Percentiles rank a stretch among this genome's conserved stretches.
Conservation (phyloP, 2,329 filamentous ascomycete species). For the Fusarium luffae region DNA sequence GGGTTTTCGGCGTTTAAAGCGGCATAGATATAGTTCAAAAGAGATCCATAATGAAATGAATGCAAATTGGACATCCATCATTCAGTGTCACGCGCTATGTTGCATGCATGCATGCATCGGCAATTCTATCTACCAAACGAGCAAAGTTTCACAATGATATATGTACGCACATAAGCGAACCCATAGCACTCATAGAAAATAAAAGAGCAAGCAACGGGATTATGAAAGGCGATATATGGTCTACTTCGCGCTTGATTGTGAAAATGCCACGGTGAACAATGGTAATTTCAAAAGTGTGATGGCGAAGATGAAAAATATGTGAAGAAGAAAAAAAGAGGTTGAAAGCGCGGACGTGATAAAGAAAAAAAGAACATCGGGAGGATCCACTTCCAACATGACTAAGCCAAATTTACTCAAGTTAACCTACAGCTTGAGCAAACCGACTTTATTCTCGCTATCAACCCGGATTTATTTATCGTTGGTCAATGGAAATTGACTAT, state of each 20-base stretch:
- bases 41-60: slow-evolving; percentile 47
- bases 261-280: slow-evolving; percentile 55
- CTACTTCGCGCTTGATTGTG: slow-evolving; percentile 64
- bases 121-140: slow-evolving; percentile 7
- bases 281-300: slow-evolving; percentile 51
- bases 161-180: slow-evolving; percentile 74
- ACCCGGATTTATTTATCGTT: neutral
- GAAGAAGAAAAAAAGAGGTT: slow-evolving; percentile 47
- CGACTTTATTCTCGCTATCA: neutral
- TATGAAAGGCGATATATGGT: slow-evolving; percentile 67
- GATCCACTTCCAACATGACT: slow-evolving; percentile 41
- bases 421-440: neutral
- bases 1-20: slow-evolving; percentile 42
- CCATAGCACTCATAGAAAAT: slow-evolving; percentile 60
- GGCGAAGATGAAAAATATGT: slow-evolving; percentile 61
- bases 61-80: slow-evolving; percentile 34
- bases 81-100: neutral
- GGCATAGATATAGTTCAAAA: slow-evolving; percentile 41
- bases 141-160: slow-evolving; percentile 1
- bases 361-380: slow-evolving; percentile 10
- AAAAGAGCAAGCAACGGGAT: slow-evolving; percentile 63
- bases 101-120: neutral
- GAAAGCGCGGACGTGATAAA: slow-evolving; percentile 14
- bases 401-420: slow-evolving; percentile 16
- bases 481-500: neutral